Base-by-base conservation (phyloP, 1,284 basidiomycete genomes). In the Sporisorium iseilematis-ciliati region DNA sequence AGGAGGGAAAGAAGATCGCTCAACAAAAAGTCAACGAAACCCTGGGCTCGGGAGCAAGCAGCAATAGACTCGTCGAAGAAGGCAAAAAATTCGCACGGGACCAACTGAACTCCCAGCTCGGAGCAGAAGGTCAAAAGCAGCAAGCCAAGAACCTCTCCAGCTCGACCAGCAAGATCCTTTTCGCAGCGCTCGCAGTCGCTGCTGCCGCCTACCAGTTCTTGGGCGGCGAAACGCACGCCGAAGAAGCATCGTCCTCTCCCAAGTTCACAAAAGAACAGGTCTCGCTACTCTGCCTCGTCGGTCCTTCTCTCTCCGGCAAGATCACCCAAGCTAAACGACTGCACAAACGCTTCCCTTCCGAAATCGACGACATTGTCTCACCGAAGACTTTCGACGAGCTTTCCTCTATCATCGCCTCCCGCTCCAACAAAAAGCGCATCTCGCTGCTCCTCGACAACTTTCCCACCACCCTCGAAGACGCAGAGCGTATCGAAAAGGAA, bases 381-480 rank as follows among this genome's bases (percentile, higher is more conserved):
- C 59, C 75, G 12, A 57, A 25, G 7, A 60, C 57, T 4, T 20
- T 73, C 35, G 60, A 73, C 6, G 53, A 73, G 20, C 60, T 73
- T 23, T 20, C 21, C 10, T 41, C 40, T n/a, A 64, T 67, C 42
- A 51, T 75, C 38, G 43, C 53, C 48, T 52, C 51, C 35, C 51
- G 71, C 51, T 6, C 52, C 41, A 18, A 21, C n/a, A 33, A 55
- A 7, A 61, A 67, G 25, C 67, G 71, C 38, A 65, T 41, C 5
- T 65, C 66, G 3, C 67, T 81, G 18, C 61, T 81, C 42, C 42
- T 79, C 31, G 79, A 81, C 38, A 60, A 69, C 45, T 81, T 77
- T 41, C 79, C 79, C 10, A 53, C 42, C 12, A 74, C 70, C 5
- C 46, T 79, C 16, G 63, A 72, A 41, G 66, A 79, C 41, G 71